These are phyloP conservation scores for Talaromyces sp. DNA, from an alignment of 2,329 filamentous ascomycete genomes.

Conservation along the genomic window DNA sequence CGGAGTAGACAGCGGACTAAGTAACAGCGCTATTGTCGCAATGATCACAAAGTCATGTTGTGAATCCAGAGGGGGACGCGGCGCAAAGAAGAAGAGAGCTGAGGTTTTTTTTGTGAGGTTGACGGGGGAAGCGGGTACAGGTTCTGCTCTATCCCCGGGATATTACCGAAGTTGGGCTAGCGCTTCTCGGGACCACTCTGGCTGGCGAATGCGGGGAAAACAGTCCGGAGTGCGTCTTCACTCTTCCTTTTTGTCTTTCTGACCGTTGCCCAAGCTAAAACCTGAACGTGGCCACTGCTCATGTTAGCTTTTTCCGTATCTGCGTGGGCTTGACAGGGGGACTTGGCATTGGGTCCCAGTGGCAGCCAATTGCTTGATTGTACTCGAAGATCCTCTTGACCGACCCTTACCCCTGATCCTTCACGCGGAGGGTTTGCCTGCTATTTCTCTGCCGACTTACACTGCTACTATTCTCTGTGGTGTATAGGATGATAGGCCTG, in stretches of 20 bases:
- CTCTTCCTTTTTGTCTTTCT: neutral
- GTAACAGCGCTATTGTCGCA: neutral
- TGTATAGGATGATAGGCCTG: neutral
- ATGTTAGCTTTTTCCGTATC: neutral
- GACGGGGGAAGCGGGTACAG: neutral
- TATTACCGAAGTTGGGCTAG: neutral
- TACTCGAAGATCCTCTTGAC: neutral
- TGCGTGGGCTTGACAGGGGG: neutral
- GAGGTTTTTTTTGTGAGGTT: neutral
- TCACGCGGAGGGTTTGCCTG: neutral
- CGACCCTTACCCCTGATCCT: neutral
- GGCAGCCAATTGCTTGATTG: neutral
- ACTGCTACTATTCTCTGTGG: neutral
- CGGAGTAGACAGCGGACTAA: neutral
- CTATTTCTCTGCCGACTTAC: neutral
- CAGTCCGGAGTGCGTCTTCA: neutral
- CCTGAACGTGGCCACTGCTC: neutral
- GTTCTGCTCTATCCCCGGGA: neutral
- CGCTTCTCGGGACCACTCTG: neutral
- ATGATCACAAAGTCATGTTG: neutral
- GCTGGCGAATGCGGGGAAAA: conserved; percentile 1
- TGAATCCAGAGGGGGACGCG: neutral
- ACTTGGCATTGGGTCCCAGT: neutral
- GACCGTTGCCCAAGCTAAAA: neutral
- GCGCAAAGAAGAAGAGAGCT: neutral